Base-by-base conservation (phyloP, 23 red algal genomes). In the Gracilariopsis chorda region DNA sequence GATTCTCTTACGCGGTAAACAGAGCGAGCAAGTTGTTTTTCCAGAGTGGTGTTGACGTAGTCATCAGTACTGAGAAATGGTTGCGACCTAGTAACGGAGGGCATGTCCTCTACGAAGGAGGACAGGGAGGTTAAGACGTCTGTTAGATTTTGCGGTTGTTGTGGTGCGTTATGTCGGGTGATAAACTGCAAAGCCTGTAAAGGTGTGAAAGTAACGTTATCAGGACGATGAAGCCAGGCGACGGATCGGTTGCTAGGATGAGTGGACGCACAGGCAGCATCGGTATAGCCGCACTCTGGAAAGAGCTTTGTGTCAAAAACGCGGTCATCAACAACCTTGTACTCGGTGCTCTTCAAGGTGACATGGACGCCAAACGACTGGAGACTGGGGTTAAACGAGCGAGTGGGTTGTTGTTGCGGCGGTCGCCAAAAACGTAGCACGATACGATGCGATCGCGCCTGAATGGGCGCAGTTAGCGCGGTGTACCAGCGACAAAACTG, bases 261-360 rank as follows among this genome's bases (percentile, higher is more conserved):
- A 43, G 53, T 57, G 49, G 25, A 12, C 4, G 23, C 58, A 58
- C 67, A 87, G 33, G 51, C 44, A 30, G 52, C 27, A n/a, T 55
- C 72, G 23, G 60, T 68, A 73, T 78, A 88, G 16, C 42, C 27
- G 35, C 81, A 88, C 41, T 90, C 34, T n/a, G n/a, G 33, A 55
- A 90, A 94, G 45, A 94, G 92, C 55, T 53, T 49, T 20, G 56
- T 86, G 36, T 13, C 43, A 47, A 89, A 78, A 8, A 76, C 53
- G 23, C 63, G 67, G 51, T 95, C 85, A 73, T 98, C 95, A 21
- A 92, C 49, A 34, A 93, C 95, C 13, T 72, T 80, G 57, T 94
- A 98, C 59, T 98, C 95, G 37, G 95, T 94, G 59, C 84, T 98
- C 42, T 92, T 94, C 32, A 98, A 44, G 3, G 88, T 80, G 36